Evolutionary conservation across 768 basidiomycete genomes (phyloP), one percentile per base, ranked within the genome.

Genomic region (Suillus cothurnatus): DNA sequence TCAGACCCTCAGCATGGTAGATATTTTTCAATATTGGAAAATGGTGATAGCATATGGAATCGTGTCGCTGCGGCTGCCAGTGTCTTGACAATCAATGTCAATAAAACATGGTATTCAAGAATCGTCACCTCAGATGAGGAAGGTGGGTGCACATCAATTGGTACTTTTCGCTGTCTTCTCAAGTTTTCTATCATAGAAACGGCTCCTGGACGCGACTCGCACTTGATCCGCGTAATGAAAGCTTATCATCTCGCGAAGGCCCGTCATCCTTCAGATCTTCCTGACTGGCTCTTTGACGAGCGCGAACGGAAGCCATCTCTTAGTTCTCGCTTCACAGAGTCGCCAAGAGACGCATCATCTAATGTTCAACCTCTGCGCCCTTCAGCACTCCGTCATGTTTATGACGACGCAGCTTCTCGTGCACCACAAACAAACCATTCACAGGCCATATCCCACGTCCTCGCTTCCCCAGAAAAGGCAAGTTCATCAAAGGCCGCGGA

Each of bases 191-290:
- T 49, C 15, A 21, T 71, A 85, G 85, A 79, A 59, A 84, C 84
- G 34, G 84, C 83, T 4, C 79, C 81, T 12, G 87, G 86, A 32
- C 78, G 82, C 53, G 89, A 90, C 67, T 86, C 85, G 6, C 85
- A 85, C 41, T 80, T 91, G 39, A 83, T 82, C 5, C 82, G 82
- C n/a, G 86, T 85, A 6, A 85, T 90, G 86, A 89, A 88, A 71
- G 84, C 85, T 1, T 90, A 90, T 71, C 85, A 90, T 69, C 80
- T 88, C 57, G 82, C 81, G 32, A 87, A 88, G 72, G 88, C 88
- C 26, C 81, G 81, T 31, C 78, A 81, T 43, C 84, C 83, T 12
- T 70, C 81, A 34, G 88, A 90, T 70, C 81, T 91, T 23, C 88
- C 90, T 12, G 76, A 80, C 9, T 90, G 89, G 89, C 80, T 91